Percentiles rank a stretch among this genome's conserved stretches.
Evolutionary conservation across 2,329 filamentous ascomycete genomes (phyloP).

Genomic region (Plectosphaerella sp.): DNA sequence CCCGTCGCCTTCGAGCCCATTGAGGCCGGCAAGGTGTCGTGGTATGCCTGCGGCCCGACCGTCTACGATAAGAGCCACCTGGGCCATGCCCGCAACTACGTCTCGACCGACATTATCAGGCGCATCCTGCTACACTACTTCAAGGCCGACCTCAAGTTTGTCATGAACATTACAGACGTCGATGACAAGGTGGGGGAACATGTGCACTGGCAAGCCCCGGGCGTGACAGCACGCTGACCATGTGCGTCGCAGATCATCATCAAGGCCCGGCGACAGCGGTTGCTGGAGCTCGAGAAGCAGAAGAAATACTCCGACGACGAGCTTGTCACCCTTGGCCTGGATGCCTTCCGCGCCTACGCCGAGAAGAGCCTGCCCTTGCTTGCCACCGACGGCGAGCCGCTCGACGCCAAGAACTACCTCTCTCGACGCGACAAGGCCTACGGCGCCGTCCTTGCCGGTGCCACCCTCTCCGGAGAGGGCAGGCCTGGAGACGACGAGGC

Average conservation of each 20-base stretch:
- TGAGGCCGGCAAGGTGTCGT: constrained; percentile 67
- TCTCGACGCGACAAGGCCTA: constrained; percentile 47
- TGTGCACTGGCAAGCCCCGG: background rate
- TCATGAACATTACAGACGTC: constrained; percentile 90
- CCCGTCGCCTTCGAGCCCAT: constrained; percentile 73
- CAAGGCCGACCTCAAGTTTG: constrained; percentile 75
- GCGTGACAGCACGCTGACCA: background rate
- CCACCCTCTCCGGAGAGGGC: constrained; percentile 50
- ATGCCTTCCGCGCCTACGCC: constrained; percentile 53
- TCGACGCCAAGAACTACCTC: constrained; percentile 47
- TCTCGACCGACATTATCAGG: constrained; percentile 82
- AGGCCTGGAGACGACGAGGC: constrained; percentile 73
- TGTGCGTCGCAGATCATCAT: constrained; percentile 44
- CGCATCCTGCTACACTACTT: constrained; percentile 82
- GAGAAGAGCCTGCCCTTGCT: constrained; percentile 51
- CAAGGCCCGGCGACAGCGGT: constrained; percentile 68
- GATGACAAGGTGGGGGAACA: constrained; percentile 59
- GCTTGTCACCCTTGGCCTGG: constrained; percentile 40
- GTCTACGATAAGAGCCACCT: constrained; percentile 79
- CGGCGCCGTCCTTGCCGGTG: constrained; percentile 48
- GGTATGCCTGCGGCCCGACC: constrained; percentile 89
- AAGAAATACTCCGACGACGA: constrained; percentile 53
- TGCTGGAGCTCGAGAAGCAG: constrained; percentile 74
- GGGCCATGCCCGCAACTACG: constrained; percentile 85
- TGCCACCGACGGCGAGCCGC: constrained; percentile 30